phyloP scores from a whole-genome alignment of 2,329 filamentous ascomycete species.

The Penicillium sp. region DNA sequence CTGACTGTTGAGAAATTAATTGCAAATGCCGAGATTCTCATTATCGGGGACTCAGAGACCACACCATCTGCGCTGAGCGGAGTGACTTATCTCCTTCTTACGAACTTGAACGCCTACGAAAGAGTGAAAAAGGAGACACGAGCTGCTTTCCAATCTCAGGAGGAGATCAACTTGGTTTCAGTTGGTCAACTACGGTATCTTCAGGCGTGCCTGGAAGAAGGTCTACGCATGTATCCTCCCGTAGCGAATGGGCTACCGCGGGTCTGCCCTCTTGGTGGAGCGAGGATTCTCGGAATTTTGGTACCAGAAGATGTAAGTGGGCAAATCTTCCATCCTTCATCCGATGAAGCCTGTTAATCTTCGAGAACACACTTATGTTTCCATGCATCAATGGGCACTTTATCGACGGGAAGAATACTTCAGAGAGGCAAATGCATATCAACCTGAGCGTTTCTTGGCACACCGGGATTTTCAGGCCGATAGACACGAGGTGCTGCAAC shows the following conservation, averaged over 20 bases:
- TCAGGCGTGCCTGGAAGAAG: conserved; percentile 46
- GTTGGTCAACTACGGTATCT: conserved; percentile 41
- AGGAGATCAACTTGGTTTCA: conserved; percentile 43
- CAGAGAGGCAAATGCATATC: conserved; percentile 47
- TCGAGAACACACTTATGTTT: conserved; percentile 41
- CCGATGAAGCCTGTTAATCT: background rate
- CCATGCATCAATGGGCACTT: conserved; percentile 49
- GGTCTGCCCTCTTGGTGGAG: conserved; percentile 20
- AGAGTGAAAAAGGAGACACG: conserved; percentile 46
- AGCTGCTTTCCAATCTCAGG: conserved; percentile 34
- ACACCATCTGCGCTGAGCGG: conserved; percentile 49
- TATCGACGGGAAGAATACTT: conserved; percentile 50
- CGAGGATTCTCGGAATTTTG: conserved; percentile 21
- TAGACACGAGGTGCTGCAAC: conserved; percentile 48
- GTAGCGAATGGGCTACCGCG: conserved; percentile 27
- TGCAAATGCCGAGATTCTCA: conserved; percentile 33
- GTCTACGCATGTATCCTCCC: conserved; percentile 46
- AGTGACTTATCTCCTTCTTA: conserved; percentile 44
- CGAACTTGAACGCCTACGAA: conserved; percentile 31
- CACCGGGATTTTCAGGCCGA: conserved; percentile 43
- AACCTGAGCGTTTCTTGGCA: conserved; percentile 46
- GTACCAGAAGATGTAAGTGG: conserved; percentile 23
- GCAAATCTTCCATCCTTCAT: background rate
- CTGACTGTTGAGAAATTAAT: conserved; percentile 33
- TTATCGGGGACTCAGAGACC: conserved; percentile 49